Conservation (phyloP, 2,329 filamentous ascomycete species). For the Phialocephala sp. region DNA sequence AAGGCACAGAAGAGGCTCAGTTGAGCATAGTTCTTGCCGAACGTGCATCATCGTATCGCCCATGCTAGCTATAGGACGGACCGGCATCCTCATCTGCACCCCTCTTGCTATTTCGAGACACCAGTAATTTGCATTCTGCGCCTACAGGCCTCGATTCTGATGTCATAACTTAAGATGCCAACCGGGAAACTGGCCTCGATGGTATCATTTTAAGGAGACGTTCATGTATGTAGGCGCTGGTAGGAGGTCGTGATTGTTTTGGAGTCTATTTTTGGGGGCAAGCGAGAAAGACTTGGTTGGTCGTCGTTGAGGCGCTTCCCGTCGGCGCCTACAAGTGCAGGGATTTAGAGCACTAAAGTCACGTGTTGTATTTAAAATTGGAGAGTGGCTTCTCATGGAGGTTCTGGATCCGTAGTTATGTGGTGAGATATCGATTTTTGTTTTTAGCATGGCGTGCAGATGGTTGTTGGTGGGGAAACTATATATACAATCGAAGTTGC, state of each 20-base stretch:
- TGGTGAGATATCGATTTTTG: constrained; percentile 23
- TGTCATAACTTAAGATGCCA: constrained; percentile 17
- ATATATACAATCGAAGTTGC: constrained; percentile 17
- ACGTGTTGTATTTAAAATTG: constrained; percentile 13
- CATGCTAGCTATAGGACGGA: constrained; percentile 3
- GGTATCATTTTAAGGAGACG: constrained; percentile 16
- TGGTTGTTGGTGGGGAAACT: constrained; percentile 14
- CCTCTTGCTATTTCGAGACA: constrained; percentile 24
- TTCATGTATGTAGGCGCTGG: constrained; percentile 31
- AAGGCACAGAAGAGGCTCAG: constrained; percentile 16
- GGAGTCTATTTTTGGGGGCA: constrained; percentile 23
- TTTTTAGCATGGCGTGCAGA: constrained; percentile 16
- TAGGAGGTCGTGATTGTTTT: constrained; percentile 20
- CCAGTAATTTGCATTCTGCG: constrained; percentile 21
- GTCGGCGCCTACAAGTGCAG: constrained; percentile 18
- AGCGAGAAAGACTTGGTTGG: constrained; percentile 19
- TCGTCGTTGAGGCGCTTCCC: constrained; percentile 21
- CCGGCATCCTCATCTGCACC: neutral
- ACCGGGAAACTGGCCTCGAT: constrained; percentile 5
- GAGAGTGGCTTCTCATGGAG: neutral
- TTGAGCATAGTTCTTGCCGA: neutral
- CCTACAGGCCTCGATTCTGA: constrained; percentile 13
- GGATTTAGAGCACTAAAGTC: constrained; percentile 3
- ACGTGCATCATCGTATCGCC: constrained; percentile 31
- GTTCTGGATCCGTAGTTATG: neutral